Percentiles rank a stretch among this genome's conserved stretches.
Evolutionary conservation across 106 monocot species (phyloP).

Genomic region (Alisma plantagoaquatica): DNA sequence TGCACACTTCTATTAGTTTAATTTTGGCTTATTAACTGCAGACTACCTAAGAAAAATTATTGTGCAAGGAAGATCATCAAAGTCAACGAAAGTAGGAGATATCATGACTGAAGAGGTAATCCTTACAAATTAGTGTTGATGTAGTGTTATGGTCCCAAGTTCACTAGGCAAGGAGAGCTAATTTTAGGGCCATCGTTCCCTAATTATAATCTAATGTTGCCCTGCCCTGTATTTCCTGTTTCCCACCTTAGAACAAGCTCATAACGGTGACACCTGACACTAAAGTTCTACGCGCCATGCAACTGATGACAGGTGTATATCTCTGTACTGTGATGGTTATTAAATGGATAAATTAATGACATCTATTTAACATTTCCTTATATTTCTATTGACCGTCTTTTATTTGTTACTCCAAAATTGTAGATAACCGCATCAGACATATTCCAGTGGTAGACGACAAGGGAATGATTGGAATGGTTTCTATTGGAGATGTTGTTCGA

Average conservation of each 20-base stretch:
- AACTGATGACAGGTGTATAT: slow-evolving; percentile 88
- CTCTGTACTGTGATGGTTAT: no score
- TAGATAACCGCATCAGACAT: slow-evolving; percentile 89
- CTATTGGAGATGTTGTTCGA: slow-evolving; percentile 93
- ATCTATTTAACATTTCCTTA: no score
- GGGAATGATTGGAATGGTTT: slow-evolving; percentile 92
- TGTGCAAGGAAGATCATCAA: slow-evolving; percentile 95
- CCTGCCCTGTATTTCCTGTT: background rate
- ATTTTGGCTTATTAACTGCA: slow-evolving; percentile 19
- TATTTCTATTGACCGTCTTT: no score
- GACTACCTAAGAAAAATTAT: slow-evolving; percentile 98
- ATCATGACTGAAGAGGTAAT: slow-evolving; percentile 99
- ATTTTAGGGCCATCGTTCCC: background rate
- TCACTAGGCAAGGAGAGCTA: no score
- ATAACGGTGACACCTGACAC: slow-evolving; percentile 87
- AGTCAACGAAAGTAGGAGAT: slow-evolving; percentile 93
- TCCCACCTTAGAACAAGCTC: slow-evolving; percentile 63
- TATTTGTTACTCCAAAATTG: no score
- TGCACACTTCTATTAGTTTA: no score
- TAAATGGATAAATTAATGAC: no score
- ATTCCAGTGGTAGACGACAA: slow-evolving; percentile 74
- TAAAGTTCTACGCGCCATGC: slow-evolving; percentile 90
- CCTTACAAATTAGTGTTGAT: no score
- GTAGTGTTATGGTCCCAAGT: no score
- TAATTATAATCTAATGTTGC: background rate